Evolutionary conservation across 495 filamentous ascomycete genomes (phyloP), one percentile per base, ranked within the genome.

Genomic region (Filosporella fistucella): DNA sequence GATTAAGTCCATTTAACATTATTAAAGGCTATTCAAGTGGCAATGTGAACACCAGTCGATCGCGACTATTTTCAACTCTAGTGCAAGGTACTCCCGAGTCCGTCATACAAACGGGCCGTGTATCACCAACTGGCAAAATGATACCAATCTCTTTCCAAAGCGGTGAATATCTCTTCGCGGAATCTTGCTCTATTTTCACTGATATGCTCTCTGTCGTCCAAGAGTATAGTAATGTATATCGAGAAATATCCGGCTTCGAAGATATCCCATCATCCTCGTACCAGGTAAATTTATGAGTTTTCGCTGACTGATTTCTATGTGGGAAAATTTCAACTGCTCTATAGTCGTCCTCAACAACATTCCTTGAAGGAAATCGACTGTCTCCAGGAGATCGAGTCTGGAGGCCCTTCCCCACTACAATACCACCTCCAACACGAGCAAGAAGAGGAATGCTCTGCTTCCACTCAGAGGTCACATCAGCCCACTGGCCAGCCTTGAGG

Each of bases 311-410:
- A 20, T 5, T 21, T 6, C 17, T 52, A 0, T 77, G 75, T 2
- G 82, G 82, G 58, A 84, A 84, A 34, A 86, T 76, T 63, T 84
- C 81, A 1, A 84, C 71, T 10, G 65, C 79, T 8, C 82, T 63
- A 52, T 74, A 80, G 53, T 84, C 77, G 52, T 86, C 82, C 4
- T 71, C 54, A n/a, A 74, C 71, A n/a, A 74, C 58, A 29, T 70
- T 66, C 1, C 72, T 66, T 29, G 74, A 75, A 2, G 74, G 72
- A n/a, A 71, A 68, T 4, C 71, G 70, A n/a, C 69, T 60, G 28
- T 78, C 80, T 2, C 72, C 77, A 20, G 73, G 67, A 7, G 77
- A 71, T 12, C 74, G 64, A 5, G 78, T 80, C 47, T 80, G 81
- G 2, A 72, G 60, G 38, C 66, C 52, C 56, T 77, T 80, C 14